A percentile compares a stretch with the other conserved stretches of the same genome.
phyloP scores from a whole-genome alignment of 129 eudicot species.

The Saposhnikovia divaricata region DNA sequence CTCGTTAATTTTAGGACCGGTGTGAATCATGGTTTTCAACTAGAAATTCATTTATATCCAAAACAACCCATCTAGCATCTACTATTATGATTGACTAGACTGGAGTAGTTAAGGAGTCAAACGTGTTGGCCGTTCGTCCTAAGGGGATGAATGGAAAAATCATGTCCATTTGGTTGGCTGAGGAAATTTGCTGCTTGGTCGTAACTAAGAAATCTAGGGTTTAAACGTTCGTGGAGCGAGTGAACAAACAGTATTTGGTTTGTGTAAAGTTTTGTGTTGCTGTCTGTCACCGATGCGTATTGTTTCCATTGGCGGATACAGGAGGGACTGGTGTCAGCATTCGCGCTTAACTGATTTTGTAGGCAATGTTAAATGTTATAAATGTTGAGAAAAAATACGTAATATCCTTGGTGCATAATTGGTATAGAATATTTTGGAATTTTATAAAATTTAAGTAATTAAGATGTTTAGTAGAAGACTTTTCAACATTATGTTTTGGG shows the following conservation, averaged over 20 bases:
- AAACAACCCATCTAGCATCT: background rate
- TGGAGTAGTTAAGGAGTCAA: background rate
- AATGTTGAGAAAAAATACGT: background rate
- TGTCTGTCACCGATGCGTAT: background rate
- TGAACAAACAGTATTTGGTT: background rate
- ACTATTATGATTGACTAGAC: background rate
- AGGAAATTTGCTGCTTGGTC: background rate
- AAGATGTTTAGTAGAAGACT: background rate
- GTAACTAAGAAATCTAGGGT: background rate
- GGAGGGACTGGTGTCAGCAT: background rate
- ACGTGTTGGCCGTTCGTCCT: background rate
- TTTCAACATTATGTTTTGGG: background rate
- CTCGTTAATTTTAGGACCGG: background rate
- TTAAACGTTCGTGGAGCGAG: background rate
- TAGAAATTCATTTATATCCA: background rate
- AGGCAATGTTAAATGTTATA: background rate
- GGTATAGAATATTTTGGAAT: background rate
- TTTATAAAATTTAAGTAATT: background rate
- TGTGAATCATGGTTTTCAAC: background rate
- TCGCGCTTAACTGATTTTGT: background rate
- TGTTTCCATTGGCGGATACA: background rate
- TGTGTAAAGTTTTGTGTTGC: background rate
- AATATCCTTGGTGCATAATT: background rate
- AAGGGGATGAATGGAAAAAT: background rate
- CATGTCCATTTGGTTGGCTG: background rate